A percentile compares a stretch with the other conserved stretches of the same genome.
Conservation (phyloP, 2,329 filamentous ascomycete genomes). For the Aspergillus fumigatiaffinis region DNA sequence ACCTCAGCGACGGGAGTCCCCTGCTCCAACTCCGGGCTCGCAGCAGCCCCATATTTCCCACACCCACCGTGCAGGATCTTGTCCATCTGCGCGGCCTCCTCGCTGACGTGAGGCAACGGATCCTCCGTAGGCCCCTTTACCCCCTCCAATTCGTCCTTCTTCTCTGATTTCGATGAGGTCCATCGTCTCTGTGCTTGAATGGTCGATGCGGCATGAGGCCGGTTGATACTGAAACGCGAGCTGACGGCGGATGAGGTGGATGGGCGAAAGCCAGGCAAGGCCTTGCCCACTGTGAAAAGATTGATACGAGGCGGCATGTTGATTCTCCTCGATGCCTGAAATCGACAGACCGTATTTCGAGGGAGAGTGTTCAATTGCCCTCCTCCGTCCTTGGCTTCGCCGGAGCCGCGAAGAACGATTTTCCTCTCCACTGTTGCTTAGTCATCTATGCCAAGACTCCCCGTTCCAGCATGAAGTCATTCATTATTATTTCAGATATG, state of each 20-base stretch:
- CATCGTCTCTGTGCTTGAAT: constrained; percentile 24
- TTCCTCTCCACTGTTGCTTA: constrained; percentile 21
- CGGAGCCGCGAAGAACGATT: constrained; percentile 18
- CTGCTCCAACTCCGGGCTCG: constrained; percentile 57
- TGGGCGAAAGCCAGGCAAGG: constrained; percentile 30
- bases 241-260: constrained; percentile 16
- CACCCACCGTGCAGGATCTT: constrained; percentile 52
- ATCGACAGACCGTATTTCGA: not conserved
- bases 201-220: constrained; percentile 17
- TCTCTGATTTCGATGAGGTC: constrained; percentile 32
- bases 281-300: constrained; percentile 39
- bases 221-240: constrained; percentile 12
- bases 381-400: not conserved
- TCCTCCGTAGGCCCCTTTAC: constrained; percentile 49
- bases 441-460: constrained; percentile 16
- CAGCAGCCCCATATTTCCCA: constrained; percentile 40
- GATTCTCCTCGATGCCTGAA: not conserved
- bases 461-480: not conserved
- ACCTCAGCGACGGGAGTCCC: constrained; percentile 66
- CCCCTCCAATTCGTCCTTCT: constrained; percentile 25
- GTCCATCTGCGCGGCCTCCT: constrained; percentile 60
- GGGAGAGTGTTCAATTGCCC: not conserved
- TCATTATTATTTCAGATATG: not conserved
- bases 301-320: constrained; percentile 56
- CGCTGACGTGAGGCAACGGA: constrained; percentile 56